phyloP scores from a whole-genome alignment of 768 basidiomycete species.

The Mycena galopus region DNA sequence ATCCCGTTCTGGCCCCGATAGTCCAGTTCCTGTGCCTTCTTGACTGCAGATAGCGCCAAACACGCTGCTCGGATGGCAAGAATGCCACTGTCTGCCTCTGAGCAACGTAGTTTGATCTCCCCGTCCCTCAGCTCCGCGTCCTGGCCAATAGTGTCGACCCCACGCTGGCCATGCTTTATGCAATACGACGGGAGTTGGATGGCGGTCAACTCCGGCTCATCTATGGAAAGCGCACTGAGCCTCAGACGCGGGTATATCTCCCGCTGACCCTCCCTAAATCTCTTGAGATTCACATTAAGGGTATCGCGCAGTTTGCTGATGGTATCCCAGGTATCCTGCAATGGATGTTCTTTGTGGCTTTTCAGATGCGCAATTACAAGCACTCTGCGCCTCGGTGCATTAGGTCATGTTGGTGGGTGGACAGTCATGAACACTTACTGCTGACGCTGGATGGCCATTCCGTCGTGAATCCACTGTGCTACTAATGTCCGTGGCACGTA shows the following conservation, averaged over 20 bases:
- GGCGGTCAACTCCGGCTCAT: slow-evolving; percentile 22
- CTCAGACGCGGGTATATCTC: neutral
- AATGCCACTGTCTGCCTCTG: slow-evolving; percentile 12
- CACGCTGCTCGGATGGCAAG: slow-evolving; percentile 7
- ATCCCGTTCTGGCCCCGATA: slow-evolving; percentile 24
- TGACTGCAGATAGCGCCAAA: slow-evolving; percentile 24
- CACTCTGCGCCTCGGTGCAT: neutral
- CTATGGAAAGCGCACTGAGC: slow-evolving; percentile 22
- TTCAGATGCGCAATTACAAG: slow-evolving; percentile 12
- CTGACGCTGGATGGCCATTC: slow-evolving; percentile 20
- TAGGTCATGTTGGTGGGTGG: neutral
- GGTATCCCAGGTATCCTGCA: slow-evolving; percentile 19
- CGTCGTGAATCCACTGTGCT: slow-evolving; percentile 26
- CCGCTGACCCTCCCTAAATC: slow-evolving; percentile 20
- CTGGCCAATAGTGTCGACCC: neutral
- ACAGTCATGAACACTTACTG: slow-evolving; percentile 12
- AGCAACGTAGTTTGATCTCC: slow-evolving; percentile 20
- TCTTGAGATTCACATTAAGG: slow-evolving; percentile 13
- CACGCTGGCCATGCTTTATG: slow-evolving; percentile 26
- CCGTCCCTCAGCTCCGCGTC: slow-evolving; percentile 16
- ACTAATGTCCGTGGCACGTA: neutral
- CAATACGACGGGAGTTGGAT: slow-evolving; percentile 26
- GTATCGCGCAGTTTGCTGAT: slow-evolving; percentile 13
- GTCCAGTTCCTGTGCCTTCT: slow-evolving; percentile 15
- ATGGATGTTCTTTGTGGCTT: slow-evolving; percentile 14